Evolutionary conservation across 495 filamentous ascomycete species (phyloP), one percentile per base, ranked within the genome.

Genomic region (Penicillium angulare): DNA sequence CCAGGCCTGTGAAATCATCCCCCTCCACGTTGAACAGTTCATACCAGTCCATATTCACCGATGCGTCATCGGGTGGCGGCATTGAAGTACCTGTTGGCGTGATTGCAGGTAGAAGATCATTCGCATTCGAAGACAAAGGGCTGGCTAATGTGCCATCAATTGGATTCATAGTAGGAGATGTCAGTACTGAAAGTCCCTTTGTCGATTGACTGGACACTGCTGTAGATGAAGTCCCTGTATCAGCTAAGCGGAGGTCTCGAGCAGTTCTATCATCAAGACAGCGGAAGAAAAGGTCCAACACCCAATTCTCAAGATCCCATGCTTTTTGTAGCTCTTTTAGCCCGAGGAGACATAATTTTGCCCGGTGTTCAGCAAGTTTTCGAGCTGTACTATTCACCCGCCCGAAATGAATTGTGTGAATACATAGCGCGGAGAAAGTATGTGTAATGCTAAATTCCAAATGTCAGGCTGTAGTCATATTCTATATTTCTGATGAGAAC

Each of bases 231-330:
- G 52, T 22, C 10, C 39, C 56, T 5, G 21, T 36, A 26, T 65
- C 62, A 0, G 50, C 49, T 13, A 72, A 34, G 31, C 70, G 63
- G 24, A 77, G 56, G 47, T 68, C 66, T 26, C 58, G 59, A 6
- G 75, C 74, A 1, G 69, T 78, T 15, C 69, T 62, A 39, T 73
- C 67, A 44, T 77, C 74, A 7, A 78, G 42, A 24, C 67, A 75
- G 6, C 72, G 68, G 23, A 78, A 73, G 39, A 78, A 77, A 0
- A 78, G 55, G 40, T 76, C 61, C 4, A 77, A 54, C 0, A 77
- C 70, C 68, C 71, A 74, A 23, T 75, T 77, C 34, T 75, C 73
- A 39, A 78, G 47, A 27, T 76, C 72, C 73, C 74, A 78, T 0
- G 68, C 68, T 41, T 72, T 75, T 42, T 78, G 75, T 22, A 78